A percentile compares a stretch with the other conserved stretches of the same genome.
Conservation (phyloP, 352 stramenopile species). For the Phytopythium helicoides region DNA sequence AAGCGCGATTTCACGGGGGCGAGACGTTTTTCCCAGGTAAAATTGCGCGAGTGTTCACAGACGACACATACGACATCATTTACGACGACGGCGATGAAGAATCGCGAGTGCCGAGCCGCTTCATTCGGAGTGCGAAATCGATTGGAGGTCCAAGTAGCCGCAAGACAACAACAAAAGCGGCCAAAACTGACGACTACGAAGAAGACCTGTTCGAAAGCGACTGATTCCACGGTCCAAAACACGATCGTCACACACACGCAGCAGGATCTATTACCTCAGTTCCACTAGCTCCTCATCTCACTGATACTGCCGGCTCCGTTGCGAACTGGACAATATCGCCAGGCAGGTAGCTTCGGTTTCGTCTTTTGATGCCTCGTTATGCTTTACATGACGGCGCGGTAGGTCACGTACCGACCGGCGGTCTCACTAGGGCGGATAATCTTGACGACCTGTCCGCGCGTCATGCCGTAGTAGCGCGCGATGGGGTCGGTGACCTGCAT, state of each 20-base stretch:
- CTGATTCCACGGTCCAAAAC: constrained; percentile 7
- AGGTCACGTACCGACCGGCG: constrained; percentile 99
- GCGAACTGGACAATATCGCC: not conserved
- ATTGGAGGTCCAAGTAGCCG: not conserved
- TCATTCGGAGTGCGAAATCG: constrained; percentile 31
- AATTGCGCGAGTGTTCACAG: constrained; percentile 47
- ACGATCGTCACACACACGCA: constrained; percentile 5
- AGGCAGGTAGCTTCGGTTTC: not conserved
- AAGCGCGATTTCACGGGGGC: constrained; percentile 63
- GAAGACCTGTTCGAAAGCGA: constrained; percentile 66
- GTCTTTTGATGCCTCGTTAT: too few species aligned
- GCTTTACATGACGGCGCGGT: constrained; percentile 97
- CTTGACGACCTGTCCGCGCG: constrained; percentile 98
- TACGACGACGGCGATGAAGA: constrained; percentile 81
- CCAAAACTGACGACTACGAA: constrained; percentile 30
- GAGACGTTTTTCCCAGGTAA: constrained; percentile 41
- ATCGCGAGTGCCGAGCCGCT: constrained; percentile 32
- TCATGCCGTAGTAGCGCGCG: constrained; percentile 96
- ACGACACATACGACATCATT: constrained; percentile 54
- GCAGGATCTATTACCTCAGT: constrained; percentile 6
- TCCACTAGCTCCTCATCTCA: not conserved
- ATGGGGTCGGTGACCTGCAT: constrained; percentile 99
- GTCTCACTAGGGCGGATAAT: constrained; percentile 99
- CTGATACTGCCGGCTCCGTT: not conserved
- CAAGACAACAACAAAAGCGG: not conserved